phyloP scores from a whole-genome alignment of 495 filamentous ascomycete species.

The Penicillium simplicissimum region DNA sequence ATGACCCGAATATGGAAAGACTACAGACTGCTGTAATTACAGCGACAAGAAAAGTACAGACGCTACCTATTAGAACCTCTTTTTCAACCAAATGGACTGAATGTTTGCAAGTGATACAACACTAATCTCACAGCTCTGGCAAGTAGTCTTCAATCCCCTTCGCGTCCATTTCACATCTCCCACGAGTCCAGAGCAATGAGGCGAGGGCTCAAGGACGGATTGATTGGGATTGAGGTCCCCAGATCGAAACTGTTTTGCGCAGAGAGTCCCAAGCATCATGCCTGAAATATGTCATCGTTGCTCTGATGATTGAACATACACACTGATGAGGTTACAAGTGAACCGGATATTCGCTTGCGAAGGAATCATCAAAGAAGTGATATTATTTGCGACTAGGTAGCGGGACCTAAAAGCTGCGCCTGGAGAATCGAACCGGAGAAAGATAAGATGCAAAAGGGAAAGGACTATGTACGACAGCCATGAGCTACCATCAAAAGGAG shows the following conservation, averaged over 20 bases:
- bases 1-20: not conserved
- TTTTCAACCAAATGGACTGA: no score
- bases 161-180: no score
- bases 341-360: not conserved
- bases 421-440: not conserved
- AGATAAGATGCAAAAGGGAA: not conserved
- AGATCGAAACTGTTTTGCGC: not conserved
- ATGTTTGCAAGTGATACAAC: no score
- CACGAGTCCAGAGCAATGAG: no score
- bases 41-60: no score
- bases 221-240: not conserved
- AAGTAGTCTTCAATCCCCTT: no score
- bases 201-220: no score
- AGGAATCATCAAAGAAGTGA: not conserved
- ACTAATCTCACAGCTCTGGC: no score
- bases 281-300: not conserved
- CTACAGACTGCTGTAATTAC: not conserved
- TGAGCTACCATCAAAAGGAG: not conserved
- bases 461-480: slow-evolving; percentile 1
- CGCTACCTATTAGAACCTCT: no score
- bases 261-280: not conserved
- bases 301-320: not conserved
- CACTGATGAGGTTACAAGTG: not conserved
- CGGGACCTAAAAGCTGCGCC: not conserved
- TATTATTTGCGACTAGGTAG: not conserved